A percentile compares a stretch with the other conserved stretches of the same genome.
Conservation (phyloP, 2,329 filamentous ascomycete species). For the Knoxdaviesia capensis region DNA sequence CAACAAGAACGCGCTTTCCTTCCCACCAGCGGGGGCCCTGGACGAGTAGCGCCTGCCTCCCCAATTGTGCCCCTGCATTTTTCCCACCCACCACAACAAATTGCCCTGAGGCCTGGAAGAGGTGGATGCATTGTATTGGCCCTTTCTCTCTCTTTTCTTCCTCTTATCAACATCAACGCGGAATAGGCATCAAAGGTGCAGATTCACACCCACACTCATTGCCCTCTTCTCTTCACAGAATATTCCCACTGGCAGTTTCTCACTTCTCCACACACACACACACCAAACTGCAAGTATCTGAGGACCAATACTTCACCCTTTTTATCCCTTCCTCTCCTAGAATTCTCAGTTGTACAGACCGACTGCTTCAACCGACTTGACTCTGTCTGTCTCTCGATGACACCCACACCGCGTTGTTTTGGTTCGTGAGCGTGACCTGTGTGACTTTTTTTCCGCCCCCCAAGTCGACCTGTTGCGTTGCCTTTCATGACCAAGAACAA, state of each 20-base stretch:
- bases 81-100: too few species aligned
- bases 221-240: too few species aligned
- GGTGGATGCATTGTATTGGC: background rate
- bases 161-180: background rate
- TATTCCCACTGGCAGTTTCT: too few species aligned
- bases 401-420: background rate
- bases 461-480: background rate
- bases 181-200: too few species aligned
- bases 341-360: background rate
- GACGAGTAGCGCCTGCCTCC: too few species aligned
- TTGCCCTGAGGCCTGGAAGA: background rate
- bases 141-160: background rate
- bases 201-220: too few species aligned
- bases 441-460: background rate
- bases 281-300: too few species aligned
- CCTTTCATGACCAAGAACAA: slow-evolving; percentile 43
- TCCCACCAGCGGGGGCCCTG: background rate
- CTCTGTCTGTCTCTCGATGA: background rate
- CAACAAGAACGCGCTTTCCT: background rate
- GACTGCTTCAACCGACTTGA: background rate
- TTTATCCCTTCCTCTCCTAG: background rate
- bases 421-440: background rate
- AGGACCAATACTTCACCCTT: background rate
- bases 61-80: too few species aligned
- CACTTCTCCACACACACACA: too few species aligned